These are phyloP conservation scores for Phytophthora colocasiae DNA, from an alignment of 352 stramenopile species.

Conservation along the genomic window DNA sequence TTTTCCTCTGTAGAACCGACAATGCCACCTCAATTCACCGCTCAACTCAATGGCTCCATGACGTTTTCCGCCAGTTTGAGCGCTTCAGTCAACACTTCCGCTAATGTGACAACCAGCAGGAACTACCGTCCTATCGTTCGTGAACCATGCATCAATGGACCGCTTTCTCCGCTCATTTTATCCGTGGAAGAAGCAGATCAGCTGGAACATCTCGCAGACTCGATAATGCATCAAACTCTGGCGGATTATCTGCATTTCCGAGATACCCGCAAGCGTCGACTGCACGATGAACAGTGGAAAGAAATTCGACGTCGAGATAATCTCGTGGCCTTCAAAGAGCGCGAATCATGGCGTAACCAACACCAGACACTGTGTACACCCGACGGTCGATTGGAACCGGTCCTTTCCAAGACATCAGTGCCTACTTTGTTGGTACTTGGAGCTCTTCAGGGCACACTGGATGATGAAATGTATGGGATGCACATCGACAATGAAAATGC, in stretches of 20 bases:
- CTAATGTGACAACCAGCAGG: slow-evolving; percentile 25
- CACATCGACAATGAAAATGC: slow-evolving; percentile 37
- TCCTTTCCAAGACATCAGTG: slow-evolving; percentile 33
- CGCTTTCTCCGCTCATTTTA: slow-evolving; percentile 27
- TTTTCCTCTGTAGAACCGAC: background rate
- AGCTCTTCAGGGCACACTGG: slow-evolving; percentile 55
- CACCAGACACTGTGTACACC: slow-evolving; percentile 30
- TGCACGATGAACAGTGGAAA: slow-evolving; percentile 50
- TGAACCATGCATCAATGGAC: slow-evolving; percentile 6
- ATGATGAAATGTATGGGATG: slow-evolving; percentile 68
- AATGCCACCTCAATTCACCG: slow-evolving; percentile 33
- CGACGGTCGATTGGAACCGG: slow-evolving; percentile 23
- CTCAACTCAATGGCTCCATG: slow-evolving; percentile 32
- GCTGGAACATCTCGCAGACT: slow-evolving; percentile 36
- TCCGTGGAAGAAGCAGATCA: slow-evolving; percentile 30
- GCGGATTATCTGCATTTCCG: slow-evolving; percentile 44
- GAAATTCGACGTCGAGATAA: slow-evolving; percentile 42
- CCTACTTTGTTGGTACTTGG: slow-evolving; percentile 45
- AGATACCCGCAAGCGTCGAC: slow-evolving; percentile 35
- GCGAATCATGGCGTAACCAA: slow-evolving; percentile 35
- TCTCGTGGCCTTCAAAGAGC: slow-evolving; percentile 52
- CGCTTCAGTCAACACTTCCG: slow-evolving; percentile 10
- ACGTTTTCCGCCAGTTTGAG: slow-evolving; percentile 39
- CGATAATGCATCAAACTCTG: slow-evolving; percentile 39
- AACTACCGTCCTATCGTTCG: slow-evolving; percentile 18